Conservation (phyloP, 768 basidiomycete species). For the Melanogaster broomeanus region DNA sequence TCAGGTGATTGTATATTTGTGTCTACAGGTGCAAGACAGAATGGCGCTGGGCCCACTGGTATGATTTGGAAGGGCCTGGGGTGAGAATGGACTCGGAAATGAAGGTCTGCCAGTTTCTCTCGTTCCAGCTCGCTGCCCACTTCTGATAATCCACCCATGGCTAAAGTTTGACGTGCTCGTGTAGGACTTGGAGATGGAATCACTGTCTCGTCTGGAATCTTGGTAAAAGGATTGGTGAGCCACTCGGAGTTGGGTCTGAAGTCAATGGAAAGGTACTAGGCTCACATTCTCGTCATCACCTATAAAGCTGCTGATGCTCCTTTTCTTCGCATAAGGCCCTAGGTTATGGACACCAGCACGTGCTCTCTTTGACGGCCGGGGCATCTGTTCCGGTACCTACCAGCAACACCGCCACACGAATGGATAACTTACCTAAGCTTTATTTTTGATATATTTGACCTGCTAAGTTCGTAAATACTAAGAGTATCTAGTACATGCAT, state of each 20-base stretch:
- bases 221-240: too few species aligned
- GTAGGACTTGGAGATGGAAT: too few species aligned
- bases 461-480: too few species aligned
- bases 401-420: background rate
- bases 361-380: background rate
- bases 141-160: too few species aligned
- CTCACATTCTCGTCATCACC: background rate
- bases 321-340: background rate
- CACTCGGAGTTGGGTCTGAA: background rate
- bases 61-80: too few species aligned
- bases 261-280: background rate
- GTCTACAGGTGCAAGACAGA: too few species aligned
- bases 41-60: too few species aligned
- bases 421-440: background rate
- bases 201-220: too few species aligned
- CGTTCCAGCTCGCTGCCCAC: too few species aligned
- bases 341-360: background rate
- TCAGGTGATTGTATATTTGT: too few species aligned
- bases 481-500: too few species aligned
- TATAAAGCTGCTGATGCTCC: background rate
- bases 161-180: too few species aligned
- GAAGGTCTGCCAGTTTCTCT: background rate
- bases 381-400: background rate
- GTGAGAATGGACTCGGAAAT: background rate
- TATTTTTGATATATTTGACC: background rate